These are phyloP conservation scores for Cichorium intybus DNA, from an alignment of 140 eudicot species.

Conservation along the genomic window DNA sequence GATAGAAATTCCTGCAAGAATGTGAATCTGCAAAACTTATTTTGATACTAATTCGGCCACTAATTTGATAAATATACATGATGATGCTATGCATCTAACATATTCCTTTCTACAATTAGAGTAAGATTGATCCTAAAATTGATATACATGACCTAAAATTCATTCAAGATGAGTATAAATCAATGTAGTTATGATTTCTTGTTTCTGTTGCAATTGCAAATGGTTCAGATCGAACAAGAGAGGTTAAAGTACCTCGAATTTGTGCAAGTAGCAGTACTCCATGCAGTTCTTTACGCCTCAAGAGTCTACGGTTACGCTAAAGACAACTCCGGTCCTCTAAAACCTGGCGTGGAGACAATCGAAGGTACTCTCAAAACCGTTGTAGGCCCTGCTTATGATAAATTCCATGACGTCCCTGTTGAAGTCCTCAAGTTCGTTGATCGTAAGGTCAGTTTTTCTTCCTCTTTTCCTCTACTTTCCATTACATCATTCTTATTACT, in stretches of 20 bases:
- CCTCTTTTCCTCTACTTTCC: background rate
- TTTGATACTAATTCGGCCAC: too few species aligned
- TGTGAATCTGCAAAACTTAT: background rate
- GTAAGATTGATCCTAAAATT: background rate
- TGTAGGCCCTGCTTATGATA: conserved; percentile 72
- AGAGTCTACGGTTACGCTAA: conserved; percentile 64
- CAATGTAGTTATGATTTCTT: background rate
- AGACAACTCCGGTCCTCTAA: conserved; percentile 79
- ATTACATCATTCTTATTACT: too few species aligned
- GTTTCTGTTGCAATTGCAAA: background rate
- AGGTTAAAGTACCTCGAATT: conserved; percentile 67
- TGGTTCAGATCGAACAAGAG: conserved; percentile 43
- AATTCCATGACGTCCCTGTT: conserved; percentile 58
- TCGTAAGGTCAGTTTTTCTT: conserved; percentile 56
- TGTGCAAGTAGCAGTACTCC: conserved; percentile 53
- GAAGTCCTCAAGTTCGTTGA: conserved; percentile 70
- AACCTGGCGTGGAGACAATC: conserved; percentile 68
- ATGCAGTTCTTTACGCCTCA: conserved; percentile 42
- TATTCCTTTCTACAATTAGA: background rate
- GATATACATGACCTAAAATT: too few species aligned
- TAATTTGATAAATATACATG: background rate
- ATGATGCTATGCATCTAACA: too few species aligned
- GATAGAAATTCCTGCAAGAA: background rate
- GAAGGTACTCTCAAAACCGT: conserved; percentile 71
- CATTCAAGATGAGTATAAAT: too few species aligned